phyloP scores from a whole-genome alignment of 768 basidiomycete species.

The Termitomyces sp. region DNA sequence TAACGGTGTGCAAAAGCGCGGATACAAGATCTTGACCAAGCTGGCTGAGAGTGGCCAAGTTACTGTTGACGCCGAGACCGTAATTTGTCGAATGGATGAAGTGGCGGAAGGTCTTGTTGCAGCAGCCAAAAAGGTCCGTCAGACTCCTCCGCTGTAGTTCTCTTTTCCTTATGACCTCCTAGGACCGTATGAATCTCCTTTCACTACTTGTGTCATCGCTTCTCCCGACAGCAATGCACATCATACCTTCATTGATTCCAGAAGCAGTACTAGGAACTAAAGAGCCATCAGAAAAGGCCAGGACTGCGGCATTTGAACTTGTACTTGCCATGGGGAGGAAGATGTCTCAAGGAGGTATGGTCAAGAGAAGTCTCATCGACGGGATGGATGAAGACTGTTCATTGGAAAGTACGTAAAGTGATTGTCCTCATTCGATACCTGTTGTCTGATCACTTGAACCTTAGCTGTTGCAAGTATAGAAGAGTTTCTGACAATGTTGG shows the following conservation, averaged over 20 bases:
- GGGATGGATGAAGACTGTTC: slow-evolving; percentile 74
- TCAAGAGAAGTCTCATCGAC: slow-evolving; percentile 70
- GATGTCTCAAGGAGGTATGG: slow-evolving; percentile 83
- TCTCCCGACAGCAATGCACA: slow-evolving; percentile 65
- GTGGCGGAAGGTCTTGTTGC: slow-evolving; percentile 60
- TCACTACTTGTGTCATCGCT: slow-evolving; percentile 62
- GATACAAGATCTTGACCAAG: slow-evolving; percentile 81
- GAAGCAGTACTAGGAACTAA: slow-evolving; percentile 95
- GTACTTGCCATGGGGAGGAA: slow-evolving; percentile 89
- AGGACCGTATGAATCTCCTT: slow-evolving; percentile 84
- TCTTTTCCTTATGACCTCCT: slow-evolving; percentile 9
- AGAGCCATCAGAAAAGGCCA: slow-evolving; percentile 91
- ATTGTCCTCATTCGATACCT: not conserved
- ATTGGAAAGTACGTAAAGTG: slow-evolving; percentile 35
- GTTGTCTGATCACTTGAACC: not conserved
- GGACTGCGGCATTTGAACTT: slow-evolving; percentile 85
- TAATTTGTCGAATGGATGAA: slow-evolving; percentile 62
- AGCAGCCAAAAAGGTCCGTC: slow-evolving; percentile 78
- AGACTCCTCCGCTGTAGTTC: not conserved
- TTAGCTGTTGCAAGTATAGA: slow-evolving; percentile 68
- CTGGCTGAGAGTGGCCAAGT: slow-evolving; percentile 63
- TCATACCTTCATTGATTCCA: slow-evolving; percentile 85
- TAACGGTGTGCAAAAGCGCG: slow-evolving; percentile 91
- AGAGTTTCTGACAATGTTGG: slow-evolving; percentile 96
- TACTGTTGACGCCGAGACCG: slow-evolving; percentile 43